phyloP scores from a whole-genome alignment of 805 yeast species.

The Saccharomycopsis babjevae region DNA sequence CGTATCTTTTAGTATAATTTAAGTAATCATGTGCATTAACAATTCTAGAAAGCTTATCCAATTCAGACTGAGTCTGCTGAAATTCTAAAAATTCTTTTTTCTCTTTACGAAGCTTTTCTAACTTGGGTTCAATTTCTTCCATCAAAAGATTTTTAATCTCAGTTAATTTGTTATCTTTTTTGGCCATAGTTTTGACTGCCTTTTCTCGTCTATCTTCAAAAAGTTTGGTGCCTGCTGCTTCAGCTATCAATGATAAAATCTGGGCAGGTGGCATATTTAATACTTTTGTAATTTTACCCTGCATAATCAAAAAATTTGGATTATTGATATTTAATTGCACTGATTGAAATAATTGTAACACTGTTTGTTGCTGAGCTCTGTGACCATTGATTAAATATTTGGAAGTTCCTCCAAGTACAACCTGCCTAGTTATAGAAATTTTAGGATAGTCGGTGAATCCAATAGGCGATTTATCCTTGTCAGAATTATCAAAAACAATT shows the following conservation, averaged over 20 bases:
- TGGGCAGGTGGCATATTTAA: slow-evolving; percentile 92
- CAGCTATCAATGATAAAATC: slow-evolving; percentile 83
- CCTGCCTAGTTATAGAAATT: slow-evolving; percentile 86
- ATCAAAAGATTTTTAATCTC: slow-evolving; percentile 63
- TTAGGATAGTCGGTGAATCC: slow-evolving; percentile 72
- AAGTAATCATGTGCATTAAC: slow-evolving; percentile 71
- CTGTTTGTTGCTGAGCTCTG: slow-evolving; percentile 90
- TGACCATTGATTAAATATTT: slow-evolving; percentile 93
- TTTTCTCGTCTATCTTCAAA: slow-evolving; percentile 89
- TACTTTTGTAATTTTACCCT: slow-evolving; percentile 95
- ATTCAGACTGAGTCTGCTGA: slow-evolving; percentile 73
- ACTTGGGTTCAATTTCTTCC: slow-evolving; percentile 90
- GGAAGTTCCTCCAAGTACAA: slow-evolving; percentile 82
- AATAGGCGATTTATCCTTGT: slow-evolving; percentile 67
- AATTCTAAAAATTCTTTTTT: slow-evolving; percentile 76
- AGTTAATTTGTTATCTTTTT: slow-evolving; percentile 74
- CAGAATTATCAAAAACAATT: slow-evolving; percentile 84
- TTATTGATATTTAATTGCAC: slow-evolving; percentile 94
- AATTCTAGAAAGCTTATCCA: slow-evolving; percentile 63
- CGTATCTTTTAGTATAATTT: slow-evolving; percentile 30
- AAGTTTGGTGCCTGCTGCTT: slow-evolving; percentile 96
- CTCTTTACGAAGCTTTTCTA: slow-evolving; percentile 70
- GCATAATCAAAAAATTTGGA: slow-evolving; percentile 97
- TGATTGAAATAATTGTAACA: slow-evolving; percentile 80
- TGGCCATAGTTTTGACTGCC: slow-evolving; percentile 84